A percentile compares a stretch with the other conserved stretches of the same genome.
phyloP scores from a whole-genome alignment of 495 filamentous ascomycete genomes.

The Lepraria neglecta region DNA sequence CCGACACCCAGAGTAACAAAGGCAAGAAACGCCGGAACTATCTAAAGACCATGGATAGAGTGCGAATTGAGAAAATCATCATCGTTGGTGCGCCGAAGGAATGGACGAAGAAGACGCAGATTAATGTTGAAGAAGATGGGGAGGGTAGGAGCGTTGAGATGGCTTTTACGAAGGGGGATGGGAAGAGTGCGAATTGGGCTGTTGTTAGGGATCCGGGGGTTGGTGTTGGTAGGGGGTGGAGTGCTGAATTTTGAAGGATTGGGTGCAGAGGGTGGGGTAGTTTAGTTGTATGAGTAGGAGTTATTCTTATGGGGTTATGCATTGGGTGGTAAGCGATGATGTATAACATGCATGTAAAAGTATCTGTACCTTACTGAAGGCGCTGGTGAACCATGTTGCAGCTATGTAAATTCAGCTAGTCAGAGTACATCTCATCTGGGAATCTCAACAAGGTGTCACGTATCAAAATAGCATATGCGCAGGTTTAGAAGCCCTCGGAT shows the following conservation, averaged over 20 bases:
- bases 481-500: no score
- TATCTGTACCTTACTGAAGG: not conserved
- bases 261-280: not conserved
- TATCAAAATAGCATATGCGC: no score
- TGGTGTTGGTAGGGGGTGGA: slow-evolving; percentile 75
- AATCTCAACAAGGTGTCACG: no score
- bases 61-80: slow-evolving; percentile 75
- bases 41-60: slow-evolving; percentile 65
- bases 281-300: not conserved
- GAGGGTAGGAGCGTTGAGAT: slow-evolving; percentile 49
- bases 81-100: slow-evolving; percentile 67
- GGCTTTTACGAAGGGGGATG: slow-evolving; percentile 52
- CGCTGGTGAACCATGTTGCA: no score
- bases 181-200: slow-evolving; percentile 66
- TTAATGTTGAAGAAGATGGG: slow-evolving; percentile 63
- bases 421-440: no score
- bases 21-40: slow-evolving; percentile 64
- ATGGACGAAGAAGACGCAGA: slow-evolving; percentile 64
- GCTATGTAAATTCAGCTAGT: no score
- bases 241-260: slow-evolving; percentile 53
- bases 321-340: not conserved
- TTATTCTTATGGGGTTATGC: not conserved
- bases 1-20: slow-evolving; percentile 40
- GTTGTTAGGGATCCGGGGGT: slow-evolving; percentile 74
- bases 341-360: not conserved